These are phyloP conservation scores for Trametes meyenii DNA, from an alignment of 768 basidiomycete species.

Conservation along the genomic window DNA sequence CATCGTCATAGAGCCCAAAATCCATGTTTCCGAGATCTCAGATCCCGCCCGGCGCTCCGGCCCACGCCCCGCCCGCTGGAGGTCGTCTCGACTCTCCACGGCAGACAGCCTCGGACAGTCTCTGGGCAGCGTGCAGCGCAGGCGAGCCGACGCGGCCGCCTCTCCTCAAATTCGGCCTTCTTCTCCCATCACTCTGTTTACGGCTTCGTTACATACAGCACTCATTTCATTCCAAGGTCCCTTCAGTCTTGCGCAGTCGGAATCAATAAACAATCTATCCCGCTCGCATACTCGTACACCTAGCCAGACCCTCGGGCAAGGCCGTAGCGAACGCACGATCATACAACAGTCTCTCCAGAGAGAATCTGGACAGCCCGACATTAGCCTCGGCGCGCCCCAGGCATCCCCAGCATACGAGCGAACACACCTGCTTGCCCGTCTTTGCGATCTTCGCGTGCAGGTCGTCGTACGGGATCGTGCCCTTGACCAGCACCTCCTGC, in stretches of 20 bases:
- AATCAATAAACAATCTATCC: too few species aligned
- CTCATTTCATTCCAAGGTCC: too few species aligned
- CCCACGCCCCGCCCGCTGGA: background rate
- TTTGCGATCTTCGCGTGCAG: conserved; percentile 79
- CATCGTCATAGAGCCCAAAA: background rate
- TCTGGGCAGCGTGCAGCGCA: too few species aligned
- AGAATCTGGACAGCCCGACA: conserved; percentile 35
- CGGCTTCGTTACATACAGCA: too few species aligned
- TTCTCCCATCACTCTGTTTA: too few species aligned
- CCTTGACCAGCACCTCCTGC: conserved; percentile 74
- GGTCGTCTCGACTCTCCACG: too few species aligned
- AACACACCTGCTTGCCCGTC: conserved; percentile 83
- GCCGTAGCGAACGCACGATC: conserved; percentile 16
- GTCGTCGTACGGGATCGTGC: conserved; percentile 60
- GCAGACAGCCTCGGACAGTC: too few species aligned
- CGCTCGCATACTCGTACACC: background rate
- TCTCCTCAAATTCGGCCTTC: too few species aligned
- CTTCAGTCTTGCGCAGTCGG: too few species aligned
- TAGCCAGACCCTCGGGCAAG: background rate
- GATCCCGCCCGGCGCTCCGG: conserved; percentile 1
- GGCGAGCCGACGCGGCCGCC: too few species aligned
- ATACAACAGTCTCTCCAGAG: conserved; percentile 51
- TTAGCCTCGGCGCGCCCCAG: background rate
- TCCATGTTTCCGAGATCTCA: background rate
- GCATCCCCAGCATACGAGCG: background rate